Evolutionary conservation across 2,329 filamentous ascomycete species (phyloP), one percentile per base, ranked within the genome.

Genomic region (Colletotrichum theobromicola): DNA sequence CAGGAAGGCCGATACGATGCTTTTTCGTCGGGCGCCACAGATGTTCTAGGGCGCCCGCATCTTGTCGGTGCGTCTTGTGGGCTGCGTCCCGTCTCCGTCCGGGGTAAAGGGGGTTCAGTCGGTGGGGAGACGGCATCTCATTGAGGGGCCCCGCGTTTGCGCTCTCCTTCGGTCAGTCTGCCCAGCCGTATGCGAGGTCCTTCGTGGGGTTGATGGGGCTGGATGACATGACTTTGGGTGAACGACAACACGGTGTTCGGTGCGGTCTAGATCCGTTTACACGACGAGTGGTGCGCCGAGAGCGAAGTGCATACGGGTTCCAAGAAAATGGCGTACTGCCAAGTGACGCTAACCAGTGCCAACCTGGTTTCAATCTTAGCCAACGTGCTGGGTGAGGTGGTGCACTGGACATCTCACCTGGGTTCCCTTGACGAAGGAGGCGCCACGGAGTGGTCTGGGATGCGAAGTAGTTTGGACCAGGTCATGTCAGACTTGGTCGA

Each of bases 301-400:
- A 53, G 68, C 62, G 34, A 72, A 21, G 9, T 67, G 63, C 57
- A 63, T 28, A 30, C 57, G 68, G 68, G 57, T 58, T 66, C 55
- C 68, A 74, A 71, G 57, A 63, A 62, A 61, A 63, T 32, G 68
- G 62, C 34, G 62, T 58, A n/a, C 62, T n/a, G 72, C 72, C 72
- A 74, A 74, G 72, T 55, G 28, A 46, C 34, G 37, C 62, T 57
- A 63, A 63, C 55, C 62, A 37, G 57, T 67, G 57, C 57, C 42
- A 72, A 74, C 68, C 57, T 72, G 46, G 62, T 46, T 30, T 37
- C 72, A 58, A 74, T 53, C 62, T 67, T 57, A 58, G 68, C 57
- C 34, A 62, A 67, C 53, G 42, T 18, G 21, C 28, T 35, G 35
- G 34, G 26, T 16, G 26, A 50, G 37, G 30, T 65, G 35, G 32